Base-by-base conservation (phyloP, 2,329 filamentous ascomycete species). In the Fusarium humuli region DNA sequence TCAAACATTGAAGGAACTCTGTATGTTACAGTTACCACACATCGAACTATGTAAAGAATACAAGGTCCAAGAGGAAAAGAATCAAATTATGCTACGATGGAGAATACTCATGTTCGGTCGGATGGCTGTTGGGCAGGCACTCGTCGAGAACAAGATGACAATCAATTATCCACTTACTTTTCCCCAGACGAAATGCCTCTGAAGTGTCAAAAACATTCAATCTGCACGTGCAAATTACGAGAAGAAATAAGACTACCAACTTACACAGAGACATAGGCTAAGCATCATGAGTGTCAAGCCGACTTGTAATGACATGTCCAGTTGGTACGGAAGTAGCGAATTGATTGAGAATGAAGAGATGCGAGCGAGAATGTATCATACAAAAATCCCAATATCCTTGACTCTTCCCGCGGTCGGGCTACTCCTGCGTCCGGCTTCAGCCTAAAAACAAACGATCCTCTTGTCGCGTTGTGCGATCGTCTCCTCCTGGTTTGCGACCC, bases 381-480 rank as follows among this genome's bases (percentile, higher is more conserved):
- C 3, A 37, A n/a, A 11, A 37, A n/a, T 6, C 34, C 34, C 34
- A n/a, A n/a, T 12, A 12, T 37, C 34, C 10, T 11, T 12, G 2
- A 4, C 12, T 18, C 34, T 37, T 12, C 34, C 34, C 2, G 34
- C 6, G 10, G n/a, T n/a, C 18, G 18, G 0, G 34, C 34, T 37
- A n/a, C 34, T n/a, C n/a, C 5, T 0, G 3, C 34, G 0, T n/a
- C 6, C 3, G 3, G 6, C 34, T 37, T 5, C 6, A 37, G 3
- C 34, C 18, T 18, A n/a, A 37, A n/a, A n/a, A 37, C 34, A 37
- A n/a, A 12, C 29, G 6, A 30, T 30, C 29, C 2, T 34, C 16
- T 16, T 8, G 7, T 32, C 32, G 32, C 7, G 32, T 8, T 34
- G 3, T 7, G 18, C 18, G 18, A 37, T n/a, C 18, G 5, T 12